Base-by-base conservation (phyloP, 2,329 filamentous ascomycete species). In the Neodidymelliopsis sp. region DNA sequence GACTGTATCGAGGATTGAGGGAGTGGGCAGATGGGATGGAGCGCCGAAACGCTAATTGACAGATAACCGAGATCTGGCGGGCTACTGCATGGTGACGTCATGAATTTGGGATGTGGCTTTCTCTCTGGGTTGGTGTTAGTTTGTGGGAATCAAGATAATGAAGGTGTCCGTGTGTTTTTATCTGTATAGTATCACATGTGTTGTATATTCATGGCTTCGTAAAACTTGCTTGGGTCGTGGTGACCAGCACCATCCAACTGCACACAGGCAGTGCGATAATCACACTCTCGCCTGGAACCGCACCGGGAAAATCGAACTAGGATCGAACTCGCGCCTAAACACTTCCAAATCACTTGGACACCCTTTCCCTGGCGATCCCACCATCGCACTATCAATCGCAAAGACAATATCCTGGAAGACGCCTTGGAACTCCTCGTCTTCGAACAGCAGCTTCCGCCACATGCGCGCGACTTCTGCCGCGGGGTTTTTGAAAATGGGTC, bases 381-480 rank as follows among this genome's bases (percentile, higher is more conserved):
- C 65, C 51, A 66, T 63, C 19, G 60, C 65, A 41, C 60, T 72
- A 53, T 77, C 74, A 28, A 78, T 74, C 3, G 74, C 75, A 50
- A 78, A 78, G 2, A 77, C 75, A 5, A 78, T 62, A 53, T 77
- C 74, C 18, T 68, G 62, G 53, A 78, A 78, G n/a, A 66, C 68
- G 19, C 74, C 74, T 25, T 66, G 63, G 54, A 78, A 78, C 55
- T 78, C 75, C 16, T 70, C 63, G 38, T 77, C 75, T 39, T 70
- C 66, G 45, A 75, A 77, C 3, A 78, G 57, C 20, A 78, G 61
- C 38, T 62, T 65, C 52, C 70, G 71, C 75, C 75, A 78, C 74
- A 77, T 77, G 25, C 57, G 66, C 27, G 75, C 74, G 24, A 77
- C 70, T 57, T 76, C 73, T 10, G 58, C 59, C 12, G 70, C 67